phyloP scores from a whole-genome alignment of 2,329 filamentous ascomycete genomes.

The Fusarium verticillioides region DNA sequence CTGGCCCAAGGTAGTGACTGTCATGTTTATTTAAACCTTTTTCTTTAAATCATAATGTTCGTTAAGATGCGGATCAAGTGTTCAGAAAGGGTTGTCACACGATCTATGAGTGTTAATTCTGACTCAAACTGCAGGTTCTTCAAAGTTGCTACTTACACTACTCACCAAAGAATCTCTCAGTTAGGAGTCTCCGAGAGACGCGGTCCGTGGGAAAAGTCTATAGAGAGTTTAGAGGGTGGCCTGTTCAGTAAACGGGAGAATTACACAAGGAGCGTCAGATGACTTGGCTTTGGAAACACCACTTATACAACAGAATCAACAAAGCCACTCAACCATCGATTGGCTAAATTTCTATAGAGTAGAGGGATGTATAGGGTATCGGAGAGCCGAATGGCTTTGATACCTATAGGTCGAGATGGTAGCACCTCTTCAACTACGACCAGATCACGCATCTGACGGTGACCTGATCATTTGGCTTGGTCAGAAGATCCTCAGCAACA shows the following conservation, averaged over 20 bases:
- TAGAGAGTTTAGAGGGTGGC: not conserved
- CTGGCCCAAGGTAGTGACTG: not conserved
- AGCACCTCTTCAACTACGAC: not conserved
- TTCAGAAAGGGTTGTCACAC: not conserved
- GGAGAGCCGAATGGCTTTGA: not conserved
- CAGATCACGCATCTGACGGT: not conserved
- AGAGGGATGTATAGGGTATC: not conserved
- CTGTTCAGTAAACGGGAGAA: not conserved
- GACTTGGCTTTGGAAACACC: not conserved
- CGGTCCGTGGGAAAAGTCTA: accelerated
- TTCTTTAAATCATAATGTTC: not conserved
- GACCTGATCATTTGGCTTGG: not conserved
- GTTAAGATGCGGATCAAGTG: not conserved
- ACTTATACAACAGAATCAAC: not conserved
- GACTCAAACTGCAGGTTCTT: not conserved
- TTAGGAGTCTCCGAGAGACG: not conserved
- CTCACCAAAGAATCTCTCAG: not conserved
- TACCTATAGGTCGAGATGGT: not conserved
- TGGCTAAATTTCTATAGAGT: not conserved
- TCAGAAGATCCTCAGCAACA: not conserved
- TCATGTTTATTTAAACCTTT: not conserved
- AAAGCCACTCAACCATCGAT: not conserved
- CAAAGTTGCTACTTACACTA: not conserved
- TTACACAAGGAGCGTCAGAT: not conserved
- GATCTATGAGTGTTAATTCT: not conserved